Conservation (phyloP, 768 basidiomycete genomes). For the Baorangia bicolor region DNA sequence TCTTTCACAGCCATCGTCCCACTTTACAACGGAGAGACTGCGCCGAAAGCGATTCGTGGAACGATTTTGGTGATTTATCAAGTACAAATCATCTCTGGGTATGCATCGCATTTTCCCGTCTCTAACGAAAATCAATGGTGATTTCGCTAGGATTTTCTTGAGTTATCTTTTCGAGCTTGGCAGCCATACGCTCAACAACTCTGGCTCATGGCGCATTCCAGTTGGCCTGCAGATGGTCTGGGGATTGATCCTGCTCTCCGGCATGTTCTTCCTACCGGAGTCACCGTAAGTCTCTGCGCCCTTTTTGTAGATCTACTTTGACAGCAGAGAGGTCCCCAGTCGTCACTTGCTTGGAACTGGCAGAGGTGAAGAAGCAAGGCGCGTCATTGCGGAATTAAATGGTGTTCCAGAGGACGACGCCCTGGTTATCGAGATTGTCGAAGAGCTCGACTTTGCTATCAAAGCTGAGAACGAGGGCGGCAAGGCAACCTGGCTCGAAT, state of each 20-base stretch:
- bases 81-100: constrained; percentile 74
- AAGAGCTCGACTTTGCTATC: constrained; percentile 66
- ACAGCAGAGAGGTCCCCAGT: constrained; percentile 32
- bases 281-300: constrained; percentile 53
- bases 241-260: constrained; percentile 64
- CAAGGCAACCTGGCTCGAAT: constrained; percentile 75
- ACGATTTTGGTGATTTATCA: constrained; percentile 74
- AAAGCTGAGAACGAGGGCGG: constrained; percentile 76
- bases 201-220: constrained; percentile 72
- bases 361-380: constrained; percentile 51
- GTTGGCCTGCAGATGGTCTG: constrained; percentile 74
- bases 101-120: constrained; percentile 9
- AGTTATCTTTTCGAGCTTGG: constrained; percentile 72
- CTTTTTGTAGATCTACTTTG: not conserved
- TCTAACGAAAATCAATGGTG: not conserved
- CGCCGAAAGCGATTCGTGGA: constrained; percentile 73
- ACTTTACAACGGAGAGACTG: constrained; percentile 78
- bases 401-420: constrained; percentile 56
- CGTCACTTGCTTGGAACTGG: constrained; percentile 68
- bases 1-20: constrained; percentile 48
- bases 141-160: constrained; percentile 56
- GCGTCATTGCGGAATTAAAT: constrained; percentile 66
- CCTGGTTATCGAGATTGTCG: constrained; percentile 57
- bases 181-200: constrained; percentile 51
- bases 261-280: constrained; percentile 76